Base-by-base conservation (phyloP, 371 early-diverging fungal genomes). In the Mucor racemosus region DNA sequence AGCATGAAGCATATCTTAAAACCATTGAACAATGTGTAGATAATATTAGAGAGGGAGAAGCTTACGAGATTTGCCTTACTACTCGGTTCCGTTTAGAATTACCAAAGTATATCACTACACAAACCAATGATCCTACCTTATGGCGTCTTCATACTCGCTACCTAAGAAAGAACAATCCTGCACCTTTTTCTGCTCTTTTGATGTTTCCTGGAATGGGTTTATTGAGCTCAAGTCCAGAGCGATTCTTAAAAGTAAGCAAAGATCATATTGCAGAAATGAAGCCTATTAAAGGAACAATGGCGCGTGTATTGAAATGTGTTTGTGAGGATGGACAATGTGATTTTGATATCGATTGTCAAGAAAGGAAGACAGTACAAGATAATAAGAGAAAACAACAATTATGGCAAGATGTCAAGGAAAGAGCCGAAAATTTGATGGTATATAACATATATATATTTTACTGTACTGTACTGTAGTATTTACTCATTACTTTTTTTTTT, bases 371-470 rank as follows among this genome's bases (percentile, higher is more conserved):
- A 1, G 21, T 55, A 13, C 78, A 82, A 64, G 89, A 90, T 60
- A 85, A 87, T 10, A 69, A 62, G 35, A 69, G 88, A 0, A 80
- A 86, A 14, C 74, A 77, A 13, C 75, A 65, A 4, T 70, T 97
- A 53, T 86, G 85, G 69, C 75, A 72, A 40, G 90, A 91, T 76
- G 89, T 93, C 58, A 99, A 99, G 74, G 96, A 97, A 73, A 84
- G 94, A 7, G 94, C 97, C 0, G 99, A 99, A 72, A 97, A 98
- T 73, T 78, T 99, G 40, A 99, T 99, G 99, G 93, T 92, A 77
- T 42, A 8, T 36, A 31, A 34, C 21, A 60, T 11, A 9, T 38
- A 33, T 41, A 10, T 60, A 5, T 40, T 59, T 58, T n/a, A n/a
- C n/a, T n/a, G n/a, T n/a, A n/a, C n/a, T 21, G 57, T n/a, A 11